phyloP scores from a whole-genome alignment of 139 green algal genomes.

The Volvox reticuliferus region DNA sequence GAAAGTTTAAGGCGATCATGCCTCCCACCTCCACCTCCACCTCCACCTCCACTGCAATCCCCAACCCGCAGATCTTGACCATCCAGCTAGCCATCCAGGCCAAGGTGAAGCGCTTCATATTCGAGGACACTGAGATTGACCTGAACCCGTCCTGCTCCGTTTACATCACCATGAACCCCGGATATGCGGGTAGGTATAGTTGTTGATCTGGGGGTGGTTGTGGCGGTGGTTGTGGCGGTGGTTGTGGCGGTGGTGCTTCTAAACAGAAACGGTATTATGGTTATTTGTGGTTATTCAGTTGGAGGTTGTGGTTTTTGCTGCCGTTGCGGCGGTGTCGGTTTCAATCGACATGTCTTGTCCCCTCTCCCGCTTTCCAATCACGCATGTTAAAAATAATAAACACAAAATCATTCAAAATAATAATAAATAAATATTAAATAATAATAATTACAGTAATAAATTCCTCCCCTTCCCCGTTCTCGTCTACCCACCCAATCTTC shows the following conservation, averaged over 20 bases:
- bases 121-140: conserved; percentile 86
- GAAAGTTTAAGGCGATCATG: too few species aligned
- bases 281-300: too few species aligned
- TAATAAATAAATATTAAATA: too few species aligned
- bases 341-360: too few species aligned
- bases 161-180: conserved; percentile 89
- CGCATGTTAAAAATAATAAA: too few species aligned
- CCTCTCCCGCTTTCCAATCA: too few species aligned
- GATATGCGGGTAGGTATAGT: conserved; percentile 61
- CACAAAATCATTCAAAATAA: too few species aligned
- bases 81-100: conserved; percentile 82
- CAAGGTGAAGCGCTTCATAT: conserved; percentile 85
- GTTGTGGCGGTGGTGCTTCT: too few species aligned
- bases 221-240: background rate
- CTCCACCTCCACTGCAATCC: background rate
- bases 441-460: too few species aligned
- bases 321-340: too few species aligned
- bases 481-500: background rate
- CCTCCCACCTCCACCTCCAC: background rate
- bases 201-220: background rate
- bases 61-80: conserved; percentile 68
- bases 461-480: background rate
- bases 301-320: too few species aligned
- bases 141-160: conserved; percentile 80
- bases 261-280: too few species aligned